A percentile compares a stretch with the other conserved stretches of the same genome.
phyloP scores from a whole-genome alignment of 2,329 filamentous ascomycete species.

The Diaporthe nobilis region DNA sequence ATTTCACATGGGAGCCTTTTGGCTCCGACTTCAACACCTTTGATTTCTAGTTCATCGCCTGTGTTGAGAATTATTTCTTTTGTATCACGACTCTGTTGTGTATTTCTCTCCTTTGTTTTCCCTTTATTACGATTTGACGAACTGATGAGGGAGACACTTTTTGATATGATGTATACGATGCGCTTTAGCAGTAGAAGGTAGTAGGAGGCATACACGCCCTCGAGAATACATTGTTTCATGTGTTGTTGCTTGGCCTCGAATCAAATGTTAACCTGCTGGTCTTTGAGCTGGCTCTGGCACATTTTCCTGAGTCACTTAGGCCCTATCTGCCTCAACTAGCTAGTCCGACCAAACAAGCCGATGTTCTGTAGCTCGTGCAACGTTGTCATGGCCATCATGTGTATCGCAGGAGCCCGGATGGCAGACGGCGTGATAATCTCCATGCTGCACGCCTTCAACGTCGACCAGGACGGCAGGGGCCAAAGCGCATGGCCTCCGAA shows the following conservation, averaged over 20 bases:
- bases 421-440: too few species aligned
- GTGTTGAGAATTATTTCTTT: too few species aligned
- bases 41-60: neutral
- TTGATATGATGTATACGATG: neutral
- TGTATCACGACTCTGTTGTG: neutral
- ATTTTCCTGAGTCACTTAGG: too few species aligned
- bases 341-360: too few species aligned
- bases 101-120: neutral
- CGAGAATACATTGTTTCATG: neutral
- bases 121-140: neutral
- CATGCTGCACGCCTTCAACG: too few species aligned
- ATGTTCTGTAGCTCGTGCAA: too few species aligned
- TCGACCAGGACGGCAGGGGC: too few species aligned
- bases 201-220: neutral
- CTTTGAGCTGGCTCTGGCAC: neutral
- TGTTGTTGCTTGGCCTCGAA: neutral
- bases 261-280: neutral
- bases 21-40: neutral
- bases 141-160: neutral
- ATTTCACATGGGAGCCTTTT: neutral
- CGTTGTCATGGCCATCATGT: too few species aligned
- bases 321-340: too few species aligned
- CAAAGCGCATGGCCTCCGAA: too few species aligned
- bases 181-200: neutral
- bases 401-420: rapidly evolving